Evolutionary conservation across 257 asterid genomes (phyloP).

Genomic region (Solanum dulcamara): DNA sequence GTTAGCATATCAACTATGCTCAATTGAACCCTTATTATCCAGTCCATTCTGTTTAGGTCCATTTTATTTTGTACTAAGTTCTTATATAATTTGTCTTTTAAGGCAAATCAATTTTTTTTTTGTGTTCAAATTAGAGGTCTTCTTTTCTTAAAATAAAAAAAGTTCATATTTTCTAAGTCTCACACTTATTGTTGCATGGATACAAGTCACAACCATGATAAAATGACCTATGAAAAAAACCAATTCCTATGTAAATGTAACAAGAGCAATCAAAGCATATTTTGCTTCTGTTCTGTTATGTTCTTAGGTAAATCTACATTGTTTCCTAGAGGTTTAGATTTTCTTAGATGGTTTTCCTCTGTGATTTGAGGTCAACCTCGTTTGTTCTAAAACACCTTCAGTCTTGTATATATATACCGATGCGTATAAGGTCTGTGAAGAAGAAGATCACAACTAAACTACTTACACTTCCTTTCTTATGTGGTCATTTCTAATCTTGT

Average conservation of each 20-base stretch:
- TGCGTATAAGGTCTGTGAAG: neutral
- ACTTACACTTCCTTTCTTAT: neutral
- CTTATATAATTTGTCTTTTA: neutral
- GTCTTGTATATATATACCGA: neutral
- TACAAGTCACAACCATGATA: neutral
- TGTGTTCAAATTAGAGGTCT: neutral
- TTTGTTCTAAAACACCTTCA: neutral
- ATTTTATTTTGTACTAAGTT: neutral
- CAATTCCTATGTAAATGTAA: neutral
- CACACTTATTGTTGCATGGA: neutral
- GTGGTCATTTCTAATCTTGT: neutral
- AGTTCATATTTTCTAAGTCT: neutral
- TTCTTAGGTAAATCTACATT: neutral
- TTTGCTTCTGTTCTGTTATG: neutral
- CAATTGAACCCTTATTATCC: neutral
- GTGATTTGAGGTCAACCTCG: neutral
- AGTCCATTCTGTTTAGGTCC: neutral
- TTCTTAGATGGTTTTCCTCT: neutral
- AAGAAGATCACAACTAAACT: neutral
- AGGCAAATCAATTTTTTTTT: neutral
- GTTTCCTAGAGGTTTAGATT: neutral
- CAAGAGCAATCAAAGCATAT: neutral
- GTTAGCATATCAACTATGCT: neutral
- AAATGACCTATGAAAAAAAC: neutral
- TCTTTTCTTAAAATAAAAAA: neutral